These are phyloP conservation scores for Afroboletus lepidellus DNA, from an alignment of 1,284 basidiomycete species.

Conservation along the genomic window DNA sequence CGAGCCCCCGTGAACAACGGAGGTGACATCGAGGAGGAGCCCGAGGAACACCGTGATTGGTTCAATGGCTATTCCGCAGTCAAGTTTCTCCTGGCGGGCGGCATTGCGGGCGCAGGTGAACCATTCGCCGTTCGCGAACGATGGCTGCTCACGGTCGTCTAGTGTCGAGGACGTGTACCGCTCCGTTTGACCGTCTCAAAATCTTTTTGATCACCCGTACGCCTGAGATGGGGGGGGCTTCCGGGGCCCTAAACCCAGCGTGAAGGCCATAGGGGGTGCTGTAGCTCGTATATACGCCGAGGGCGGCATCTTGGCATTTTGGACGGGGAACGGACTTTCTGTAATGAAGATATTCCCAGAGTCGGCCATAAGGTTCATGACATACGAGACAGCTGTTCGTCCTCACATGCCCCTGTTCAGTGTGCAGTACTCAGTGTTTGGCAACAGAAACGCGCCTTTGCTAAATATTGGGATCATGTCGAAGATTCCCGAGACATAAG, in stretches of 20 bases:
- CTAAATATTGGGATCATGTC: constrained; percentile 88
- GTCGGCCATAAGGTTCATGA: constrained; percentile 97
- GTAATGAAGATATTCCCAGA: constrained; percentile 95
- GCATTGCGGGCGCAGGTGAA: constrained; percentile 89
- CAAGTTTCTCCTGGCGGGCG: constrained; percentile 92
- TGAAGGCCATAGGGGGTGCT: constrained; percentile 70
- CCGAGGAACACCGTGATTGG: constrained; percentile 61
- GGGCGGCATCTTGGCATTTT: constrained; percentile 89
- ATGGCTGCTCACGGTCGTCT: constrained; percentile 7
- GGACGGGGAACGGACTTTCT: constrained; percentile 84
- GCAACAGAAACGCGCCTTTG: constrained; percentile 86
- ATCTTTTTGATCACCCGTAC: constrained; percentile 92
- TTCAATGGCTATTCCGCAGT: constrained; percentile 74
- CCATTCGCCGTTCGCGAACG: neutral
- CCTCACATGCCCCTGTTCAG: constrained; percentile 10
- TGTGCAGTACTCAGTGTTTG: constrained; percentile 19
- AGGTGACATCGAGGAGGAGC: constrained; percentile 56
- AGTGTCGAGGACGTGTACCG: constrained; percentile 95
- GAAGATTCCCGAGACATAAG: constrained; percentile 90
- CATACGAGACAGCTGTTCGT: constrained; percentile 89
- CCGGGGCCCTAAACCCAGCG: constrained; percentile 42
- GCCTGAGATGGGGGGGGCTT: constrained; percentile 62
- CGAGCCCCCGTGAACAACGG: constrained; percentile 38
- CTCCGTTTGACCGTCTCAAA: constrained; percentile 96
- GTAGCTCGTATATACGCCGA: constrained; percentile 80